Conservation (phyloP, 345 rosid genomes). For the Firmiana major region DNA sequence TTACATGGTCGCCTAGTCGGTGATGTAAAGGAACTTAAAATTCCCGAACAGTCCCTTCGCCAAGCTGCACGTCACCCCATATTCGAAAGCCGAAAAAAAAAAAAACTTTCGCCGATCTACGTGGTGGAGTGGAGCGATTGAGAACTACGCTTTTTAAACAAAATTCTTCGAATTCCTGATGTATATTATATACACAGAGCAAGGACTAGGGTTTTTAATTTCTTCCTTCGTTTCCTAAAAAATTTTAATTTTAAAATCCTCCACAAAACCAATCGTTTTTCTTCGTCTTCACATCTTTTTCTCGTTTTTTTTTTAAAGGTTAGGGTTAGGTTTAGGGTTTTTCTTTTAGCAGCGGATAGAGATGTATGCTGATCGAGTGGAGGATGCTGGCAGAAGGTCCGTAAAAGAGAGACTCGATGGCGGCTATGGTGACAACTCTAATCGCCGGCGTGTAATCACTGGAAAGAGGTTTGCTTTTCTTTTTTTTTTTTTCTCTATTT, state of each 20-base stretch:
- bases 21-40: no score
- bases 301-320: background rate
- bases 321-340: conserved; percentile 40
- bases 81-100: background rate
- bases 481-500: background rate
- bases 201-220: background rate
- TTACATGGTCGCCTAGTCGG: no score
- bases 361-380: conserved; percentile 96
- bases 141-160: background rate
- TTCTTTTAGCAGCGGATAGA: conserved; percentile 8
- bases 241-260: background rate
- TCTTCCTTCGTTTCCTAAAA: background rate
- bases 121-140: no score
- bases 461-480: conserved; percentile 64
- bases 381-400: conserved; percentile 44
- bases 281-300: background rate
- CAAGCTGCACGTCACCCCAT: no score
- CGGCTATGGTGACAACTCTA: conserved; percentile 39
- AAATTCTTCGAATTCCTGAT: background rate
- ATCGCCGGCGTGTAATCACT: conserved; percentile 53
- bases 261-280: background rate
- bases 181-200: background rate
- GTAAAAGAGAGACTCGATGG: conserved; percentile 81
- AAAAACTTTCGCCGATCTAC: no score
- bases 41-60: no score